Percentiles rank a stretch among this genome's conserved stretches.
Conservation (phyloP, 371 early-diverging fungal species). For the Lichtheimia corymbifera region DNA sequence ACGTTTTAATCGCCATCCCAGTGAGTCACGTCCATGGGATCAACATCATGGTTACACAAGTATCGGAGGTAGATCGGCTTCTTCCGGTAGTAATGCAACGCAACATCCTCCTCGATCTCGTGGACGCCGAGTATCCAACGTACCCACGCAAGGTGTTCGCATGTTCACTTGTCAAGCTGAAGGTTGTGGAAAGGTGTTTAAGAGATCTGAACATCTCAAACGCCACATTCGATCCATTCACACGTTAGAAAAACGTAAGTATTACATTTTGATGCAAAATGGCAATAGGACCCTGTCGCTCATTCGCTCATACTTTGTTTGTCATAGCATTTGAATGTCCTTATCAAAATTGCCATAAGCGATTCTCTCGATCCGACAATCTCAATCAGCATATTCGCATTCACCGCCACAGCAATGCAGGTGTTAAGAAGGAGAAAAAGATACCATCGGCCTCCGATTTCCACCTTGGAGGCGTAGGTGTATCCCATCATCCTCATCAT, state of each 20-base stretch:
- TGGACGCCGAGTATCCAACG: slow-evolving; percentile 58
- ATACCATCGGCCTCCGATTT: not conserved
- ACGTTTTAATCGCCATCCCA: not conserved
- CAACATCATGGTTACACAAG: slow-evolving; percentile 2
- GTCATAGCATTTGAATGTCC: slow-evolving; percentile 64
- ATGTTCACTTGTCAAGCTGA: slow-evolving; percentile 55
- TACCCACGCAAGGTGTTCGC: slow-evolving; percentile 40
- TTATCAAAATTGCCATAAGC: slow-evolving; percentile 73
- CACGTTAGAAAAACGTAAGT: slow-evolving; percentile 66
- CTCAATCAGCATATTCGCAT: slow-evolving; percentile 73
- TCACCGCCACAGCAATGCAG: slow-evolving; percentile 50
- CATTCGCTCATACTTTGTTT: not conserved
- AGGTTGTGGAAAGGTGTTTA: slow-evolving; percentile 64
- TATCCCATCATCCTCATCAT: too few species aligned
- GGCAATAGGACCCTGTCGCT: too few species aligned
- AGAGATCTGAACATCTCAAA: slow-evolving; percentile 67
- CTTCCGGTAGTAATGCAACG: not conserved
- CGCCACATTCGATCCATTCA: slow-evolving; percentile 69
- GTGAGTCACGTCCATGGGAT: not conserved
- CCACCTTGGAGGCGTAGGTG: too few species aligned
- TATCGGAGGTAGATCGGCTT: not conserved
- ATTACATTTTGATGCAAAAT: not conserved
- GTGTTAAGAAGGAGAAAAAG: slow-evolving; percentile 12
- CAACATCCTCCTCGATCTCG: slow-evolving; percentile 35
- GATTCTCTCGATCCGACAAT: slow-evolving; percentile 86